Conservation (phyloP, 208 protist genomes). For the Porcisia deanei region DNA sequence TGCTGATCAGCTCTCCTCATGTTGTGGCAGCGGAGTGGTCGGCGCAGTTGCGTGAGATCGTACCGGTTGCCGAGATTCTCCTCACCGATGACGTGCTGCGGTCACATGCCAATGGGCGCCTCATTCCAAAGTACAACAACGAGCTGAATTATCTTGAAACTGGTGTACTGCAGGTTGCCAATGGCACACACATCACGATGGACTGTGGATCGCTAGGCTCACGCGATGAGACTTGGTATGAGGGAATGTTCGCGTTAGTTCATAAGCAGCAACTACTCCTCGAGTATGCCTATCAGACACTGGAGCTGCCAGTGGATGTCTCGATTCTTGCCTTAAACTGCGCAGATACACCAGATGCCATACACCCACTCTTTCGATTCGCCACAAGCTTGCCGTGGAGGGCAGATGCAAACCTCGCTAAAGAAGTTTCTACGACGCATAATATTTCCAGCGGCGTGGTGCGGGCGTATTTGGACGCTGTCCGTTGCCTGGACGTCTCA, state of each 20-base stretch:
- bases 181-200: slow-evolving; percentile 83
- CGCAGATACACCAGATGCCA: not conserved
- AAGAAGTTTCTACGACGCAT: not conserved
- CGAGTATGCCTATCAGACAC: slow-evolving; percentile 71
- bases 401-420: too few species aligned
- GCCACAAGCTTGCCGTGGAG: slow-evolving; percentile 36
- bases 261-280: slow-evolving; percentile 69
- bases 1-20: slow-evolving; percentile 40
- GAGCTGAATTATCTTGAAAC: slow-evolving; percentile 59
- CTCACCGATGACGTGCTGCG: slow-evolving; percentile 30
- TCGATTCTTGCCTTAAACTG: slow-evolving; percentile 53
- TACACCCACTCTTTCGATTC: slow-evolving; percentile 47
- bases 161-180: slow-evolving; percentile 75
- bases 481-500: slow-evolving; percentile 30
- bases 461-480: slow-evolving; percentile 41
- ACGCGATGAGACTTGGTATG: slow-evolving; percentile 31
- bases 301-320: slow-evolving; percentile 67
- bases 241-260: slow-evolving; percentile 56
- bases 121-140: slow-evolving; percentile 52
- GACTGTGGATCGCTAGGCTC: slow-evolving; percentile 44
- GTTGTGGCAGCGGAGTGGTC: slow-evolving; percentile 48
- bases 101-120: not conserved
- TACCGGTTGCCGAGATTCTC: slow-evolving; percentile 59
- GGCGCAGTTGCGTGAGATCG: slow-evolving; percentile 35
- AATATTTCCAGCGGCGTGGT: slow-evolving; percentile 19